These are phyloP conservation scores for Microsporum audouinii DNA, from an alignment of 2,329 filamentous ascomycete species.

Conservation along the genomic window DNA sequence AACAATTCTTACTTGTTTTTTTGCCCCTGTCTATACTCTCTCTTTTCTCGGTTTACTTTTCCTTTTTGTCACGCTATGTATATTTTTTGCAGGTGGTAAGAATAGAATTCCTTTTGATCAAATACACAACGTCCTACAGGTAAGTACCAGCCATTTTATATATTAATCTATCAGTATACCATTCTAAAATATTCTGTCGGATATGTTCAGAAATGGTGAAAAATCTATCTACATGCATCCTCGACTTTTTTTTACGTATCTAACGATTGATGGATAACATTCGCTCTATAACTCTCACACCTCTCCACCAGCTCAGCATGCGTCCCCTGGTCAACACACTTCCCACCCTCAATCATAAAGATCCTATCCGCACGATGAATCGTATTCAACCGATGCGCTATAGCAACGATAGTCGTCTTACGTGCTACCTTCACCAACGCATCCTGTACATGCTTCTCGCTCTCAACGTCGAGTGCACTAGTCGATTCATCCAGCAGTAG, in stretches of 20 bases:
- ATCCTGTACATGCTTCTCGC: conserved; percentile 38
- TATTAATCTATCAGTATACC: neutral
- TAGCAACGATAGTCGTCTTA: conserved; percentile 31
- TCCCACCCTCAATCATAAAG: conserved; percentile 45
- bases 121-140: too few species aligned
- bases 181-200: neutral
- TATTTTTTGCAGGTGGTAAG: neutral
- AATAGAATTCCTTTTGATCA: neutral
- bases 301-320: conserved; percentile 40
- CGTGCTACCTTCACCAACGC: conserved; percentile 26
- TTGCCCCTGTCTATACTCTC: neutral
- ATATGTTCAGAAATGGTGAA: too few species aligned
- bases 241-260: conserved; percentile 17
- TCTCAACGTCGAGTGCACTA: conserved; percentile 46
- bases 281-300: conserved; percentile 40
- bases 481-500: conserved; percentile 53
- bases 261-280: conserved; percentile 40
- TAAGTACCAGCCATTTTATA: too few species aligned
- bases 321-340: conserved; percentile 38
- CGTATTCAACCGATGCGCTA: conserved; percentile 33
- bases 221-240: neutral
- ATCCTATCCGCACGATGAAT: conserved; percentile 63
- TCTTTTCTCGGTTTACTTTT: neutral
- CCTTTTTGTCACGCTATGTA: neutral
- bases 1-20: neutral